Base-by-base conservation (phyloP, 805 yeast species). In the Wickerhamiella musiphila region DNA sequence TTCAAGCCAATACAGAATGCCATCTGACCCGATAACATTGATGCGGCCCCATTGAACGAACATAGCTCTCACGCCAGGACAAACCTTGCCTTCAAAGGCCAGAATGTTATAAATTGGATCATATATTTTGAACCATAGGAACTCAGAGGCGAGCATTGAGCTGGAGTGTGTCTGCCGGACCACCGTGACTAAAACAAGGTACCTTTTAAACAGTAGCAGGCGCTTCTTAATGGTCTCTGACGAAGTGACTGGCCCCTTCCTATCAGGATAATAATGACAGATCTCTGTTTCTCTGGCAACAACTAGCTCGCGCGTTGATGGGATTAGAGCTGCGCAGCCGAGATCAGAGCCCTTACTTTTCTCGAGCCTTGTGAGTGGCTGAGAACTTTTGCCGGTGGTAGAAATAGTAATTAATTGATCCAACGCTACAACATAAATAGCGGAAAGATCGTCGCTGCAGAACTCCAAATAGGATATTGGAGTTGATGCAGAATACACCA, bases 381-480 rank as follows among this genome's bases (percentile, higher is more conserved):
- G 67, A 0, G 70, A 71, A 49, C 77, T 78, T 47, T 81, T 63
- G 0, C 94, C 93, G 1, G 73, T 65, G 1, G 94, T 82, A 10
- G 73, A 65, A 8, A 83, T 69, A 0, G 83, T 66, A 29, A 82
- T 51, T 1, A 83, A 64, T 41, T 66, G 73, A 11, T 76, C 68
- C 0, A 90, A 72, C 0, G 95, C 78, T 1, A 86, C 62, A 13
- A 79, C 76, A 48, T 68, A 83, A 11, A 83, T 54, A 10, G 29
- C 28, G n/a, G 36, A 33, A 14, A 26, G 23, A 7, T 28, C 42
- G 9, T 47, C 53, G 11, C 46, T 53, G 32, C 62, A 62, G 42
- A 84, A 68, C 18, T 67, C 65, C 1, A 86, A 54, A 0, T 79
- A 76, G 0, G 96, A 86, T 13, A 90, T 65, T 1, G 95, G 93